phyloP scores from a whole-genome alignment of 2,329 filamentous ascomycete genomes.

The Sporothrix sp. region DNA sequence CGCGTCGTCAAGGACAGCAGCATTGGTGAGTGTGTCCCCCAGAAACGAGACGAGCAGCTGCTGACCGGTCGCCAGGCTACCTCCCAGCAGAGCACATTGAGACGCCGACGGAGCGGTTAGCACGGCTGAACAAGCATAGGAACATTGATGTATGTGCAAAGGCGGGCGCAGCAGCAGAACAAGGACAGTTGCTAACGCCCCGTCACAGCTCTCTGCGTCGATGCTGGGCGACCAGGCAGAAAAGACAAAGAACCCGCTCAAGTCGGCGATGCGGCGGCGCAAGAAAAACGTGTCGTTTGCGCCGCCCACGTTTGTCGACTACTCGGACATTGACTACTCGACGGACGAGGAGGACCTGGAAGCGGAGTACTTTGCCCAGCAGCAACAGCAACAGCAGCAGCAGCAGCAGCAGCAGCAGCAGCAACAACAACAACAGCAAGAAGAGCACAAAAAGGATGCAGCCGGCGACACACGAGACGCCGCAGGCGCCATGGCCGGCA shows the following conservation, averaged over 20 bases:
- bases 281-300: conserved; percentile 86
- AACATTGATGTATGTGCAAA: conserved; percentile 75
- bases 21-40: conserved; percentile 64
- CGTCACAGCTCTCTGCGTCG: conserved; percentile 48
- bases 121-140: conserved; percentile 90
- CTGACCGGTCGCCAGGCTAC: conserved; percentile 55
- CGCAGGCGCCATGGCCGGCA: conserved; percentile 11
- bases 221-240: conserved; percentile 58
- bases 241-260: conserved; percentile 73
- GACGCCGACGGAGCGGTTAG: conserved; percentile 88
- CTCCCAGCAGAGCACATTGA: conserved; percentile 97
- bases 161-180: not conserved
- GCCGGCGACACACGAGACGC: conserved; percentile 20
- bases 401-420: conserved; percentile 20
- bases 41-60: not conserved
- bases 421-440: conserved; percentile 23
- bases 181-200: too few relatives aligned
- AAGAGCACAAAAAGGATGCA: conserved; percentile 27
- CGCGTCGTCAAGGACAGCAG: conserved; percentile 95
- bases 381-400: conserved; percentile 24
- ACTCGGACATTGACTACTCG: conserved; percentile 78
- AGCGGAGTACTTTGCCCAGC: conserved; percentile 24
- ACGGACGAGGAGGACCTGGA: conserved; percentile 59
- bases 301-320: conserved; percentile 77
- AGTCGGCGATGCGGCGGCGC: conserved; percentile 70